Percentiles rank a stretch among this genome's conserved stretches.
Evolutionary conservation across 2,329 filamentous ascomycete genomes (phyloP).

Genomic region (Endocalyx cinctus): DNA sequence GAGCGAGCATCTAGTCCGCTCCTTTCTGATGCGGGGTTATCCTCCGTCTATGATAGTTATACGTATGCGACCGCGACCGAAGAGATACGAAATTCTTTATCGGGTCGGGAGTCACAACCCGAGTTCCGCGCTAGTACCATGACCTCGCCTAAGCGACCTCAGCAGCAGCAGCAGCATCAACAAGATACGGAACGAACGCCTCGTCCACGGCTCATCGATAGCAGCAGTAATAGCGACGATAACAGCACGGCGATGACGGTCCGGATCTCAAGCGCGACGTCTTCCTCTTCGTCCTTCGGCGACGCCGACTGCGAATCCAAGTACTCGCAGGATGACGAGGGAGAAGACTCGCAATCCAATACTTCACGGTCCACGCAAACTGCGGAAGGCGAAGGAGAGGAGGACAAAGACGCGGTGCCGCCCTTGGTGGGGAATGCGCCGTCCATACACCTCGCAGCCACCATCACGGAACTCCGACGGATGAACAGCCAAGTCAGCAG

Average conservation of each 20-base stretch:
- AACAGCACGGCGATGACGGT: no score
- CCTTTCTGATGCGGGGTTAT: conserved; percentile 21
- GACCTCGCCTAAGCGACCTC: background rate
- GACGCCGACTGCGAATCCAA: no score
- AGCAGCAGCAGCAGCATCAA: conserved; percentile 1
- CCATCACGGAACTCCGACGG: conserved; percentile 48
- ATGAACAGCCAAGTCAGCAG: conserved; percentile 53
- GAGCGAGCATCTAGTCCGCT: conserved; percentile 11
- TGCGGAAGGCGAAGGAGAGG: conserved; percentile 8
- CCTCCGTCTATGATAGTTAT: conserved; percentile 27
- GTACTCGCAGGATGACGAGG: conserved; percentile 7
- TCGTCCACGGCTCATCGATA: no score
- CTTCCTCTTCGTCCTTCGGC: no score
- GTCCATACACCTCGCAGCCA: conserved; percentile 30
- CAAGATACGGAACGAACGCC: no score
- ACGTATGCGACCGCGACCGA: no score
- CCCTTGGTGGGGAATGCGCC: no score
- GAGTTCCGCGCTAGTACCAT: background rate
- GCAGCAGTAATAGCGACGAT: no score
- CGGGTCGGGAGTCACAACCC: background rate
- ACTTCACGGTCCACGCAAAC: conserved; percentile 11
- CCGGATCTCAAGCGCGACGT: no score
- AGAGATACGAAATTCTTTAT: no score
- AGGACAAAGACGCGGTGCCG: conserved; percentile 7
- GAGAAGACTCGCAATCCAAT: no score